Percentiles rank a stretch among this genome's conserved stretches.
Conservation (phyloP, 257 asterid genomes). For the Nicotiana attenuata region DNA sequence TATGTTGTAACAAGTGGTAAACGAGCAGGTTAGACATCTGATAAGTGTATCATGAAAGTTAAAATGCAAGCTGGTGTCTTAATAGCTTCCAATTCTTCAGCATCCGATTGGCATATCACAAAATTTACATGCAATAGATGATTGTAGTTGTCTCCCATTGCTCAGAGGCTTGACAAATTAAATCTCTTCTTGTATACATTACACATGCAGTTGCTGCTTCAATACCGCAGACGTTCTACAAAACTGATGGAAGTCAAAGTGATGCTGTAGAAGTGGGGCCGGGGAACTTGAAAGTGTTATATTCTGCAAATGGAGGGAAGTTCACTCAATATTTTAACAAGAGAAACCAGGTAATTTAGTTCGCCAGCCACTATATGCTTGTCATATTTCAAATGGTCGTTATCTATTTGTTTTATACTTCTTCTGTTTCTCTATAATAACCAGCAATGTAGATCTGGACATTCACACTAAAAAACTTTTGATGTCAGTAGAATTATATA, state of each 20-base stretch:
- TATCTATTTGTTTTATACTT: background rate
- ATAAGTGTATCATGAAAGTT: slow-evolving; percentile 14
- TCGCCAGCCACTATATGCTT: background rate
- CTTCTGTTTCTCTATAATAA: background rate
- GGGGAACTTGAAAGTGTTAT: slow-evolving; percentile 74
- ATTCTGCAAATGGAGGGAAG: slow-evolving; percentile 62
- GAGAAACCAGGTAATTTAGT: slow-evolving; percentile 52
- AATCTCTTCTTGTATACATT: slow-evolving; percentile 11
- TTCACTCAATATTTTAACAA: slow-evolving; percentile 52
- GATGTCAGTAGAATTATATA: background rate
- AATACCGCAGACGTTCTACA: slow-evolving; percentile 24
- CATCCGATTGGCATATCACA: background rate
- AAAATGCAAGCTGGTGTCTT: background rate
- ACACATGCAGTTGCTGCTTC: slow-evolving; percentile 43
- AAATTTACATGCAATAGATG: background rate
- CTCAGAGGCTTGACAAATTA: background rate
- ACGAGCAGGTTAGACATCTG: slow-evolving; percentile 34
- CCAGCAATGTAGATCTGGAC: background rate
- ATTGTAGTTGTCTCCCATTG: background rate
- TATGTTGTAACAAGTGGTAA: slow-evolving; percentile 49
- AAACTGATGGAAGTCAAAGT: slow-evolving; percentile 35
- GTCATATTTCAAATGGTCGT: background rate
- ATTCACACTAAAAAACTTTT: background rate
- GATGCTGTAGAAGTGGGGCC: slow-evolving; percentile 63
- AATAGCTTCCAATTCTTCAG: background rate